phyloP scores from a whole-genome alignment of 257 asterid genomes.

The Penstemon davidsonii region DNA sequence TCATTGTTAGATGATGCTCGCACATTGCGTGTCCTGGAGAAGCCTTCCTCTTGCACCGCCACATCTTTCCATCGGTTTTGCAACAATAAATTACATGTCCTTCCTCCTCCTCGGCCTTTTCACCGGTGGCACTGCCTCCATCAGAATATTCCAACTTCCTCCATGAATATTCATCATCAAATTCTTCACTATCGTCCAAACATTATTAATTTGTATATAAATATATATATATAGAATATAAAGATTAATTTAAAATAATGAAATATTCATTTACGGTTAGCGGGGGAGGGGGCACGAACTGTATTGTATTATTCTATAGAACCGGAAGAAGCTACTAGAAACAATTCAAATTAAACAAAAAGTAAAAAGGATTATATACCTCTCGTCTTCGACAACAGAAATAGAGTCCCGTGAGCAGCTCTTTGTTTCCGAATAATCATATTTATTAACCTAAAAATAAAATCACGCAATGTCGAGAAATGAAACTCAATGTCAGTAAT shows the following conservation, averaged over 20 bases:
- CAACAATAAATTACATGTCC: slow-evolving; percentile 25
- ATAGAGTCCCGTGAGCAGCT: slow-evolving; percentile 36
- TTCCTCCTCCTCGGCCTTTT: slow-evolving; percentile 19
- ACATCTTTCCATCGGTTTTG: slow-evolving; percentile 63
- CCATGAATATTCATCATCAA: not conserved
- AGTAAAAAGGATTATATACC: slow-evolving; percentile 38
- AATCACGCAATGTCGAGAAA: slow-evolving; percentile 29
- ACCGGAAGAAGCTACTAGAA: too few relatives aligned
- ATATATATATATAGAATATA: too few relatives aligned
- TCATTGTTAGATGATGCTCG: slow-evolving; percentile 43
- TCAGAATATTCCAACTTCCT: slow-evolving; percentile 22
- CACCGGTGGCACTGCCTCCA: not conserved
- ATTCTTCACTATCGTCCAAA: slow-evolving; percentile 15
- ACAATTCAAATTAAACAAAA: too few relatives aligned
- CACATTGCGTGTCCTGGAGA: slow-evolving; percentile 42
- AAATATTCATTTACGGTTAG: too few relatives aligned
- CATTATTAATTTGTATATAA: too few relatives aligned
- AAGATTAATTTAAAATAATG: too few relatives aligned
- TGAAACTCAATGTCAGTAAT: slow-evolving; percentile 26
- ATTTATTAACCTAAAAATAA: slow-evolving; percentile 43
- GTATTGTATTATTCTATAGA: too few relatives aligned
- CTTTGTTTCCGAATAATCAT: slow-evolving; percentile 25
- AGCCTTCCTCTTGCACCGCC: slow-evolving; percentile 55
- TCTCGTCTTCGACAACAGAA: slow-evolving; percentile 22
- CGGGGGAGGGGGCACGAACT: too few relatives aligned